Conservation (phyloP, 129 eudicot genomes). For the Artemisia tridentata region DNA sequence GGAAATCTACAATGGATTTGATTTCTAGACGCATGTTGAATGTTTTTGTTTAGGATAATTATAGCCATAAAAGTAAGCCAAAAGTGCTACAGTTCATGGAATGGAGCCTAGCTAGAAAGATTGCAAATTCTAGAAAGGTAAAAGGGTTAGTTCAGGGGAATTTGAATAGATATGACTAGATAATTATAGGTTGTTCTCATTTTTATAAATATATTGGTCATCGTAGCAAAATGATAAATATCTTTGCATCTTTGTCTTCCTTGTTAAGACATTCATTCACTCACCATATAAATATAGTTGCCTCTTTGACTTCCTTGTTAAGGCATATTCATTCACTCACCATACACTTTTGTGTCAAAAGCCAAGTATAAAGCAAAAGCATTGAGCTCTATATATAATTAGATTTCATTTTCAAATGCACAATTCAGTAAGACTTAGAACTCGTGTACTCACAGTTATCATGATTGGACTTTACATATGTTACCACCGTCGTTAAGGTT, state of each 20-base stretch:
- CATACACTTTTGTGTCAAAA: neutral
- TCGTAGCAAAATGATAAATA: neutral
- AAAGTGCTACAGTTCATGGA: conserved; percentile 15
- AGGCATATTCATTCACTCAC: conserved; percentile 2
- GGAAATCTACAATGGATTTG: conserved; percentile 17
- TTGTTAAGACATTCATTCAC: conserved; percentile 7
- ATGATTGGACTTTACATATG: neutral
- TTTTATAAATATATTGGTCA: no score
- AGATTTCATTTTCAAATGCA: neutral
- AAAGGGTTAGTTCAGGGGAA: neutral
- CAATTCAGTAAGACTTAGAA: neutral
- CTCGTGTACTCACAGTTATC: no score
- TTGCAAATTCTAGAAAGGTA: conserved; percentile 13
- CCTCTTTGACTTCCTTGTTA: conserved; percentile 16
- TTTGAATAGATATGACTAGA: neutral
- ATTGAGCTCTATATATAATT: neutral
- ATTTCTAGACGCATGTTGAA: conserved; percentile 20
- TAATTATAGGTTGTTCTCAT: neutral
- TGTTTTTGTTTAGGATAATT: conserved; percentile 27
- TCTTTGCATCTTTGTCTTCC: conserved; percentile 4
- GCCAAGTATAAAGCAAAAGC: conserved; percentile 21
- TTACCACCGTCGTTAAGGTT: no score
- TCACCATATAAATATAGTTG: neutral
- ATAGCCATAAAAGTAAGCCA: conserved; percentile 9
- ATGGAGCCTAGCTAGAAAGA: conserved; percentile 3